phyloP scores from a whole-genome alignment of 768 basidiomycete genomes.

The Mycena olivaceomarginata region DNA sequence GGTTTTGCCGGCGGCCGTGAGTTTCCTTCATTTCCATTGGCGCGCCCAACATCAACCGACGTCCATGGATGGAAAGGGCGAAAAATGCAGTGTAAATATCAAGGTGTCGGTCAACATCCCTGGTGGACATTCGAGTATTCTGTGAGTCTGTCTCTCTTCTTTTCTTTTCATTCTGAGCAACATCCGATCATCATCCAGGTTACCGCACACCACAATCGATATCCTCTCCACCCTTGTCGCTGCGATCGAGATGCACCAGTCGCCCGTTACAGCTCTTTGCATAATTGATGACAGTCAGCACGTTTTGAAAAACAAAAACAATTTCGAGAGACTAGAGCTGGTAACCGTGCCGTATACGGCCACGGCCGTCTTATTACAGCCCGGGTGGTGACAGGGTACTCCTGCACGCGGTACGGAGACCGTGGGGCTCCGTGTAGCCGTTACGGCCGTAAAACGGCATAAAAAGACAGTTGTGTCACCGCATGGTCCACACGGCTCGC shows the following conservation, averaged over 20 bases:
- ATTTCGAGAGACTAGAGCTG: too few species aligned
- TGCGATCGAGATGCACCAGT: constrained; percentile 65
- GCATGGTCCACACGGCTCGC: too few species aligned
- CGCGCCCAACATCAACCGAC: neutral
- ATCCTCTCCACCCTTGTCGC: constrained; percentile 71
- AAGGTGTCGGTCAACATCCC: constrained; percentile 65
- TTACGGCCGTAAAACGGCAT: too few species aligned
- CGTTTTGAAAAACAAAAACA: too few species aligned
- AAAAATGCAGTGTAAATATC: constrained; percentile 44
- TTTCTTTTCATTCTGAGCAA: neutral
- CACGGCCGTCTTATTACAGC: too few species aligned
- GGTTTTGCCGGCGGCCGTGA: constrained; percentile 17
- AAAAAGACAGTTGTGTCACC: too few species aligned
- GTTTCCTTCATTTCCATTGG: neutral
- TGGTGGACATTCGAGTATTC: constrained; percentile 79
- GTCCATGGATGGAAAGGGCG: constrained; percentile 7
- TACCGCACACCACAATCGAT: constrained; percentile 74
- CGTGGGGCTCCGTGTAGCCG: too few species aligned
- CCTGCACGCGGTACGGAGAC: too few species aligned
- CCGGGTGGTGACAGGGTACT: too few species aligned
- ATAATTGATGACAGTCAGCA: too few species aligned
- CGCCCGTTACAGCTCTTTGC: too few species aligned
- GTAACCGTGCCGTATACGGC: too few species aligned
- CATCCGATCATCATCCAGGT: constrained; percentile 41
- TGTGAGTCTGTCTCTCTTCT: constrained; percentile 44